Conservation (phyloP, 139 green algal species). For the Chlamydomonas applanata region DNA sequence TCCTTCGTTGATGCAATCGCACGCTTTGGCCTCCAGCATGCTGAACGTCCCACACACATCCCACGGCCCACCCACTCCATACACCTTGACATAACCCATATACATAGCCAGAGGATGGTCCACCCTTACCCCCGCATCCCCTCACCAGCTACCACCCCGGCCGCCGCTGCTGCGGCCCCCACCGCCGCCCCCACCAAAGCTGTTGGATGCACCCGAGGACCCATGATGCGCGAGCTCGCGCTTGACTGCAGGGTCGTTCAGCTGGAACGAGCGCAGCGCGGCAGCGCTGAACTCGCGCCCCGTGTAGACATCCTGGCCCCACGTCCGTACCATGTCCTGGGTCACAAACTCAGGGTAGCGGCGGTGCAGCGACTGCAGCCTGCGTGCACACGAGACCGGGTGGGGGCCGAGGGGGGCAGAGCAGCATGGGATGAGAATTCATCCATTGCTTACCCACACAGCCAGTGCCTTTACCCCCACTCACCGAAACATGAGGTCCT, state of each 20-base stretch:
- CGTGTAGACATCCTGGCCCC: not conserved
- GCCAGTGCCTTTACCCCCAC: too few species aligned
- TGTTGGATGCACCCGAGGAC: too few species aligned
- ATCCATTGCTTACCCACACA: too few species aligned
- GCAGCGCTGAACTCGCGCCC: slow-evolving; percentile 29
- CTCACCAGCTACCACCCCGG: slow-evolving; percentile 45
- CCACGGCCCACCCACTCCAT: too few species aligned
- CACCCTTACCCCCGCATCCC: too few species aligned
- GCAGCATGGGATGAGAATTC: too few species aligned
- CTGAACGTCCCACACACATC: too few species aligned
- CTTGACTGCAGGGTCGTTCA: slow-evolving; percentile 38
- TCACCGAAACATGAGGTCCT: slow-evolving; percentile 6
- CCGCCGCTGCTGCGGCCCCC: slow-evolving; percentile 48
- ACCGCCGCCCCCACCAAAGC: too few species aligned
- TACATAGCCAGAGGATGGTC: not conserved
- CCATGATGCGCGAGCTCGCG: slow-evolving; percentile 5
- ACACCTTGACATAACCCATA: too few species aligned
- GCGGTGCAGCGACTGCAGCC: not conserved
- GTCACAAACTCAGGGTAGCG: slow-evolving; percentile 4
- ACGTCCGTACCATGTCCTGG: slow-evolving; percentile 7
- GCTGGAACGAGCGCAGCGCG: slow-evolving; percentile 42
- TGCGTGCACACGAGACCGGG: not conserved
- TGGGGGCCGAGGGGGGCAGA: not conserved
- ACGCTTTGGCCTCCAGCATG: too few species aligned
- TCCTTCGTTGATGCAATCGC: too few species aligned